phyloP scores from a whole-genome alignment of 2,329 filamentous ascomycete species.

The Trichoderma koningiopsis region DNA sequence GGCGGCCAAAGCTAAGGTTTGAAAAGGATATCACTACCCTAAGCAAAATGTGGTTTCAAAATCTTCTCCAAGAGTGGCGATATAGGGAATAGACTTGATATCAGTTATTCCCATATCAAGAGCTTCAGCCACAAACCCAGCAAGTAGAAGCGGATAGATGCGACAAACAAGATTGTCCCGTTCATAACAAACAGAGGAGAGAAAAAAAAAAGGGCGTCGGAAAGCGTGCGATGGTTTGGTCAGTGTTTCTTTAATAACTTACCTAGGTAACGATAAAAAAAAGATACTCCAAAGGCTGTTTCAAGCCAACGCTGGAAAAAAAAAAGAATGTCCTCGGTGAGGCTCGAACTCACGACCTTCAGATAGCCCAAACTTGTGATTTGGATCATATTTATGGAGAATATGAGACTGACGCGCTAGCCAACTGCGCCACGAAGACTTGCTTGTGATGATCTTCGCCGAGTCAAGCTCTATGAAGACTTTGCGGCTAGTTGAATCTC shows the following conservation, averaged over 20 bases:
- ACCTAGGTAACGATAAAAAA: not conserved
- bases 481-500: not conserved
- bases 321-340: conserved; percentile 45
- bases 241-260: too few relatives aligned
- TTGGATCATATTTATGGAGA: conserved; percentile 31
- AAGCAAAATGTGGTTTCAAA: not conserved
- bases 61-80: not conserved
- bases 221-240: not conserved
- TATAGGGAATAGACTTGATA: not conserved
- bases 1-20: not conserved
- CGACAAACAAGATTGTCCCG: not conserved
- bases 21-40: not conserved
- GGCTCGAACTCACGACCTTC: conserved; percentile 56
- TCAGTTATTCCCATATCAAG: not conserved
- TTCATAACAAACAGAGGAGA: not conserved
- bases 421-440: conserved; percentile 36
- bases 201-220: too few relatives aligned
- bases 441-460: not conserved
- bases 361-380: conserved; percentile 37
- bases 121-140: not conserved
- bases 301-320: not conserved
- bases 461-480: not conserved
- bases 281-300: not conserved
- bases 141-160: not conserved
- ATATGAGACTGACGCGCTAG: conserved; percentile 34